Evolutionary conservation across 306 rosid species (phyloP), one percentile per base, ranked within the genome.

Genomic region (Rosa multiflora): DNA sequence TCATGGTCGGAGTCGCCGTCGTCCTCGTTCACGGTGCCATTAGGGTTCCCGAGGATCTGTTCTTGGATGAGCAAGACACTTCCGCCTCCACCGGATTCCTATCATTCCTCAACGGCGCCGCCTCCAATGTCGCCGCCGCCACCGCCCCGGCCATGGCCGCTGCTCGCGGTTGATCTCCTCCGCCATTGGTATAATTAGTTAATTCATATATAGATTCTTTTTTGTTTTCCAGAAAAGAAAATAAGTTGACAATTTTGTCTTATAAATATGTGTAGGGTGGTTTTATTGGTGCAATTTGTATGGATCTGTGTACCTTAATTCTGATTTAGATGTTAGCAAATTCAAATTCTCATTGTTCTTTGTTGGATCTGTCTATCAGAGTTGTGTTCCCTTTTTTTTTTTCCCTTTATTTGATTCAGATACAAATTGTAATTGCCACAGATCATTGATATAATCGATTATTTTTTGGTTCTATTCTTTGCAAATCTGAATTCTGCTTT

Each of bases 1-100:
- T 93, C 48, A 74, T 89, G 81, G 83, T 88, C 14, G 94, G 97
- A 7, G 82, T 81, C 29, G 89, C 91, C 26, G 78, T 81, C 6
- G 96, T 95, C 13, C 88, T 88, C 67, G 83, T 82, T 32, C 99
- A 95, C 77, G 99, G 97, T 17, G 96, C 99, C 0, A 82, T 93
- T 64, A 88, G 99, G 85, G 86, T 80, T 10, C 99, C 99, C 0
- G 99, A 95, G 55, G 99, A 95, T 78, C 97, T 95, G 6, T 95
- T 95, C 86, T 82, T 95, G 40, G 99, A 95, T 14, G 91, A 90
- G 17, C 96, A 86, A 74, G 98, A 90, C 0, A 29, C 8, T 8
- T 49, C 85, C 6, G 86, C 88, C 55, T 11, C 91, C 43, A 85
- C 90, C 2, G 91, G 94, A 0, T 93, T 93, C 82, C 84, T 91